Base-by-base conservation (phyloP, 768 basidiomycete species). In the Naganishia antarctica region DNA sequence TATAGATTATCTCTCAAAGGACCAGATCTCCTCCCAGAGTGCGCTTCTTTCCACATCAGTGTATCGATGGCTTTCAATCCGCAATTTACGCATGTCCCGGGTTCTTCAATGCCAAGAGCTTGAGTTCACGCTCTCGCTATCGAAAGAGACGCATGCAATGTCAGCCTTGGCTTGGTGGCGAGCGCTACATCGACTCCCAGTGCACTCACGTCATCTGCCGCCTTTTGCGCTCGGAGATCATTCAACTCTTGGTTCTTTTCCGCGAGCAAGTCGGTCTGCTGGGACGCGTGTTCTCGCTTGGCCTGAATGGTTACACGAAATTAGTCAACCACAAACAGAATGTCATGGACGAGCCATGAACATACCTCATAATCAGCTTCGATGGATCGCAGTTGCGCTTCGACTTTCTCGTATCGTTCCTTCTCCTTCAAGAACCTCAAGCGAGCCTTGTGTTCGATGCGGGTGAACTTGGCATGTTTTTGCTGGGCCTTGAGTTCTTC, bases 211-310 rank as follows among this genome's bases (percentile, higher is more conserved):
- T 89, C 88, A 68, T 90, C 88, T 8, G 84, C 84, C 37, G 83
- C 83, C 72, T 86, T 85, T 69, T 84, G 81, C 21, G 80, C 79
- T 31, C 87, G 79, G 58, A 90, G 73, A 66, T 81, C 81, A 68
- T 90, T 87, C 1, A 91, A 82, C 70, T 90, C 87, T 60, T 83
- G 81, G n/a, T 82, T 82, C 80, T 89, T 90, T 61, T 85, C 85
- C 57, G 84, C 82, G 60, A 90, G 78, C 69, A 82, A 82, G 57
- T 83, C 80, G 0, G 86, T 87, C 25, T 83, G 81, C 58, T 85
- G 82, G 59, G 74, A 80, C 2, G 86, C 84, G 7, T 82, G 83
- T 26, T 81, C 80, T 46, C 83, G 85, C 65, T 82, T 82, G 37
- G 83, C 76, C 61, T 63, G 18, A 21, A 29, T 5, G 31, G 32